Evolutionary conservation across 768 basidiomycete genomes (phyloP), one percentile per base, ranked within the genome.

Genomic region (Lactarius akahatsu): DNA sequence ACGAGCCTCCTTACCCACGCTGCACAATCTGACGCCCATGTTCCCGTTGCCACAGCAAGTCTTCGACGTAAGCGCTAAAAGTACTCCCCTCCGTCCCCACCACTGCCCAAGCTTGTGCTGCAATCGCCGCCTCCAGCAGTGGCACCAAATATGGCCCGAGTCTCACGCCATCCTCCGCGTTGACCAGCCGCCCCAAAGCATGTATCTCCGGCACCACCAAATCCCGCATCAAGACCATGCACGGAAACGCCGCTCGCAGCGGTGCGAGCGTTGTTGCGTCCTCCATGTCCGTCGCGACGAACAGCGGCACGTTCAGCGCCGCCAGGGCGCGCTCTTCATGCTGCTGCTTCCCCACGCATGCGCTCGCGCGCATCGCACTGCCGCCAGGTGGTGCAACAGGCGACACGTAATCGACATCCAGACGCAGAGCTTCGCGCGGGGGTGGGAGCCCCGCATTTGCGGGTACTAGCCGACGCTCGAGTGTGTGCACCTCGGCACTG

Each of bases 51-150:
- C 89, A 90, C 68, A 92, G 72, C 30, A 90, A 83, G 65, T 90
- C 87, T 64, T 79, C 77, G 23, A 90, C 82, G 69, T 86, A 94
- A 61, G 79, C 76, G 73, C 88, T 89, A 70, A 91, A 93, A 36
- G 92, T 92, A 71, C 90, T 92, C 63, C 83, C 82, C 62, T 85
- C 82, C 15, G 91, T 94, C 2, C 89, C 90, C 0, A 87, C 83
- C 36, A 91, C 81, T 18, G 72, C 77, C 73, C 80, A 76, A 0
- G 86, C 88, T 61, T 80, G 80, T 3, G 84, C 83, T 18, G 85
- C 83, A 36, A 94, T 82, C 77, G 91, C 79, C 7, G 87, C 89
- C 72, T 92, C 91, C 38, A 93, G 70, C 64, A 91, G 83, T 2
- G 90, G 88, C 26, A 83, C 71, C 13, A 90, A 65, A 69, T 85